Evolutionary conservation across 805 yeast genomes (phyloP).

Genomic region (Saccharomyces paradoxus): DNA sequence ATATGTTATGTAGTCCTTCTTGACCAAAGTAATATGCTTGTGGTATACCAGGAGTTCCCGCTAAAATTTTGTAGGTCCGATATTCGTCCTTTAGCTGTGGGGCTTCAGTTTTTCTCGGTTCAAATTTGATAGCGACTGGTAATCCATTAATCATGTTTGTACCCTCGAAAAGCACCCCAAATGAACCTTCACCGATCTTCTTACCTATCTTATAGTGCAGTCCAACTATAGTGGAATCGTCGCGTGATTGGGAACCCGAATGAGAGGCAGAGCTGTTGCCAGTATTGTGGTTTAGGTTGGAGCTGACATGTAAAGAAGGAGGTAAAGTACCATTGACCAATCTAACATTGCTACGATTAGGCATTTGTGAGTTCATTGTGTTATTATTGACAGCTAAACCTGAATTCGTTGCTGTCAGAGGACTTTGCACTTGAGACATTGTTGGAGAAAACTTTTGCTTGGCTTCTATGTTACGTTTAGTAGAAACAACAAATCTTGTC

Average conservation of each 20-base stretch:
- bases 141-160: conserved; percentile 82
- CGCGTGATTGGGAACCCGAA: conserved; percentile 8
- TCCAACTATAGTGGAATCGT: conserved; percentile 52
- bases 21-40: conserved; percentile 97
- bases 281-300: conserved; percentile 1
- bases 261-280: neutral
- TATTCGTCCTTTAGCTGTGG: conserved; percentile 96
- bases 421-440: neutral
- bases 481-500: neutral
- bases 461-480: neutral
- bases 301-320: neutral
- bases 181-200: conserved; percentile 97
- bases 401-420: neutral
- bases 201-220: conserved; percentile 94
- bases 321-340: neutral
- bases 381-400: neutral
- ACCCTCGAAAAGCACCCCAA: conserved; percentile 96
- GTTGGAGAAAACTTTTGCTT: neutral
- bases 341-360: neutral
- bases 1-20: conserved; percentile 91
- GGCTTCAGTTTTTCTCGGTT: conserved; percentile 93
- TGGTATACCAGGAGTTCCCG: conserved; percentile 81
- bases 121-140: conserved; percentile 94
- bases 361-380: neutral
- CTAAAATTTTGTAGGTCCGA: conserved; percentile 82